These are phyloP conservation scores for Nitzschia sp. DNA, from an alignment of 108 stramenopile genomes.

Conservation along the genomic window DNA sequence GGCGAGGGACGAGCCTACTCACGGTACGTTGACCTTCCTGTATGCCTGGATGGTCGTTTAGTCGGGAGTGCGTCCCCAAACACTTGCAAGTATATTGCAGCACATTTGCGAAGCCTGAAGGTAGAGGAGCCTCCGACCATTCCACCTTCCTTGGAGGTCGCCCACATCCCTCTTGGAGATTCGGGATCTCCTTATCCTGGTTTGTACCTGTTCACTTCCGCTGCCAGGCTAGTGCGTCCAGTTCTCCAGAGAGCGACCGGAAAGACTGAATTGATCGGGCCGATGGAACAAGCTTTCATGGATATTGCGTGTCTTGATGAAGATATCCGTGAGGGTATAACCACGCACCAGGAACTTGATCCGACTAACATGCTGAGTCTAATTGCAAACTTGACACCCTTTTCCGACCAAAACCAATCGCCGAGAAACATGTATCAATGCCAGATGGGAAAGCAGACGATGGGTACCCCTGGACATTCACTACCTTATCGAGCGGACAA, in stretches of 20 bases:
- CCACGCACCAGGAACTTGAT: conserved; percentile 95
- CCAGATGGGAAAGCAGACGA: conserved; percentile 99
- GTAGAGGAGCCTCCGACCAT: conserved; percentile 58
- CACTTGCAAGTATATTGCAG: conserved; percentile 69
- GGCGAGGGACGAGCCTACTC: conserved; percentile 68
- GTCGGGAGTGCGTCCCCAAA: conserved; percentile 62
- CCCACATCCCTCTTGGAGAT: conserved; percentile 70
- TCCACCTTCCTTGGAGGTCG: conserved; percentile 77
- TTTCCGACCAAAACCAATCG: conserved; percentile 98
- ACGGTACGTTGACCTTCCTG: conserved; percentile 58
- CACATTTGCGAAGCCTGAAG: conserved; percentile 71
- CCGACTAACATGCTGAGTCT: conserved; percentile 97
- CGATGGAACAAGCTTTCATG: conserved; percentile 97
- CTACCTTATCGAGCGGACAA: conserved; percentile 93
- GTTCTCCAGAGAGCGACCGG: conserved; percentile 89
- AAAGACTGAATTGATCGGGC: conserved; percentile 91
- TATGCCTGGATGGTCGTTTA: conserved; percentile 80
- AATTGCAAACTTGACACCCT: conserved; percentile 95
- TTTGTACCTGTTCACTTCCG: conserved; percentile 86
- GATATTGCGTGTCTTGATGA: conserved; percentile 94
- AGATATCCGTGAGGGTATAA: conserved; percentile 86
- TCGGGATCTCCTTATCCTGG: conserved; percentile 93
- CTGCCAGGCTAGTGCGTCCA: conserved; percentile 91
- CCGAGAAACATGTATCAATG: conserved; percentile 99
- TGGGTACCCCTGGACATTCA: conserved; percentile 98